Conservation (phyloP, 176 grass and related monocot genomes). For the Phoenix dactylifera region DNA sequence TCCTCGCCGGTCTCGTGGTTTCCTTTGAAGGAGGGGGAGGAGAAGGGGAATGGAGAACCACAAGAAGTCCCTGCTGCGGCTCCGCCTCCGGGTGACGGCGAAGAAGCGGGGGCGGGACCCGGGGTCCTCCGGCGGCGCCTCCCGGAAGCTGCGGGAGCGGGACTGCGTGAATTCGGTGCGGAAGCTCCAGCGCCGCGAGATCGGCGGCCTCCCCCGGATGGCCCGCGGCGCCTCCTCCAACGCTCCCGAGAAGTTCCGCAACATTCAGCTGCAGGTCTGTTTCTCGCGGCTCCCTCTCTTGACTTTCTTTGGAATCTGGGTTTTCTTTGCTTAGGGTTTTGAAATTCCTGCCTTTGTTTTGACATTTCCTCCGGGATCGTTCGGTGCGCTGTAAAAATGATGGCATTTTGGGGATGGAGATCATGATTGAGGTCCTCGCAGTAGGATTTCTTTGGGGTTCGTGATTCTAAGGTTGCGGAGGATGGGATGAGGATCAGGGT, state of each 20-base stretch:
- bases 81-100: slow-evolving; percentile 65
- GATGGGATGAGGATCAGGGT: too few species aligned
- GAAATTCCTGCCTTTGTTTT: background rate
- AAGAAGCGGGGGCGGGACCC: slow-evolving; percentile 21
- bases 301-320: background rate
- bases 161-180: slow-evolving; percentile 54
- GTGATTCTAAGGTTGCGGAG: too few species aligned
- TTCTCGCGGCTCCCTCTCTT: background rate
- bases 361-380: too few species aligned
- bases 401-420: too few species aligned
- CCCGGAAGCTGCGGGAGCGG: slow-evolving; percentile 27
- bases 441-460: too few species aligned
- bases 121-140: background rate
- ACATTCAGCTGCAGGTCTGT: slow-evolving; percentile 78
- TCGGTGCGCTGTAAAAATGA: too few species aligned
- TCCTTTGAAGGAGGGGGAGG: too few species aligned
- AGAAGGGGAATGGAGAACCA: slow-evolving; percentile 16
- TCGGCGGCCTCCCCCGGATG: slow-evolving; percentile 54
- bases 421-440: too few species aligned
- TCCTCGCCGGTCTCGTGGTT: too few species aligned
- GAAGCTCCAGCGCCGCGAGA: slow-evolving; percentile 89
- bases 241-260: slow-evolving; percentile 74
- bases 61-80: slow-evolving; percentile 51
- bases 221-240: slow-evolving; percentile 38
- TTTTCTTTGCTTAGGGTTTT: background rate